Percentiles rank a stretch among this genome's conserved stretches.
Conservation (phyloP, 495 filamentous ascomycete genomes). For the Aspergillus bertholletiae region DNA sequence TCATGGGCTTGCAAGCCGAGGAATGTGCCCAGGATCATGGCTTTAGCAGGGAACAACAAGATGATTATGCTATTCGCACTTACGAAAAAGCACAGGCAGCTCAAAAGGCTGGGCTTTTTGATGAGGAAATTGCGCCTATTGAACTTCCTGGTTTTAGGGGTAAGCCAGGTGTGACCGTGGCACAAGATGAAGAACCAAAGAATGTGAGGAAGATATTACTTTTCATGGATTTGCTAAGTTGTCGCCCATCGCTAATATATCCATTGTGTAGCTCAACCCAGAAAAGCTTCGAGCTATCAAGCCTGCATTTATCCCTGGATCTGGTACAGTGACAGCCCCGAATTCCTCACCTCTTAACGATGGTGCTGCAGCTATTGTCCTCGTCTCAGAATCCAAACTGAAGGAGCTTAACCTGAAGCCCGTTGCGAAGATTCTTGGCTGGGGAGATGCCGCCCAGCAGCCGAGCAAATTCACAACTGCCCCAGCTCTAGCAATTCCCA, state of each 20-base stretch:
- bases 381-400: constrained; percentile 85
- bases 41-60: constrained; percentile 78
- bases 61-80: constrained; percentile 87
- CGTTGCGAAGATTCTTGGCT: constrained; percentile 91
- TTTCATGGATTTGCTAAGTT: neutral
- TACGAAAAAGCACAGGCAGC: constrained; percentile 91
- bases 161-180: constrained; percentile 78
- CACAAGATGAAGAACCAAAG: constrained; percentile 91
- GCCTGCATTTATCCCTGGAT: constrained; percentile 76
- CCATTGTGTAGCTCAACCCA: constrained; percentile 65
- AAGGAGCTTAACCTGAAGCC: constrained; percentile 86
- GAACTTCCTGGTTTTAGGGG: constrained; percentile 83
- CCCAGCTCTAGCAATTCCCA: constrained; percentile 91
- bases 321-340: constrained; percentile 90
- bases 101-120: constrained; percentile 71
- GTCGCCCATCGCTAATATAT: neutral
- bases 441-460: constrained; percentile 87
- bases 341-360: constrained; percentile 97
- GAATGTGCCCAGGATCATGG: constrained; percentile 83
- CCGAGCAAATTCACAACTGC: constrained; percentile 95
- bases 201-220: constrained; percentile 51
- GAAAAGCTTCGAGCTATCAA: constrained; percentile 83
- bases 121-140: constrained; percentile 83
- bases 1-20: constrained; percentile 92
- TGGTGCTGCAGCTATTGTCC: constrained; percentile 83